Evolutionary conservation across 2,329 filamentous ascomycete genomes (phyloP), one percentile per base, ranked within the genome.

Genomic region (Talaromyces sp.): DNA sequence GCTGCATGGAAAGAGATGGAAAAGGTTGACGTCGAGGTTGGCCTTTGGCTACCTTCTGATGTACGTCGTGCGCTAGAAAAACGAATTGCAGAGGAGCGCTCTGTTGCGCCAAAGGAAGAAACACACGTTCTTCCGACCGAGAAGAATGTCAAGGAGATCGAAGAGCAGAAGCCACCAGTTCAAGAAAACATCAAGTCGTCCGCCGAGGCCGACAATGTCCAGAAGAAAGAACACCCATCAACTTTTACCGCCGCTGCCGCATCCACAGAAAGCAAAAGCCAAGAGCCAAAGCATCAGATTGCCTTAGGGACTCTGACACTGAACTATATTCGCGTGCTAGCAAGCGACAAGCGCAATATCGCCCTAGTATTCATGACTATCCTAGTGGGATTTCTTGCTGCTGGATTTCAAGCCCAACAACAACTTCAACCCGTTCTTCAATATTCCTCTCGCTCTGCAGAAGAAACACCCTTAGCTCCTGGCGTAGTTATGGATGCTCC

Each of bases 1-100:
- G 92, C 92, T 2, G 93, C 90, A 53, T 99, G 93, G 93, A 89
- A 85, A 62, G 93, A 97, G 73, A 99, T 99, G 94, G 94, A 99
- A 75, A 84, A 93, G n/a, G 90, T 97, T 0, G 94, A 99, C 67
- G 90, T 96, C 1, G 93, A 97, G 72, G 84, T 99, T 47, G 85
- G 89, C 64, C 89, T 94, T 3, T 84, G 80, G 78, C 75, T 86
- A 22, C 78, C 79, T 2, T 77, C 82, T 3, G 77, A 80, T 9
- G 61, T 83, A 9, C 74, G 79, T 35, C 75, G 77, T 42, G 74
- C 75, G 17, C 58, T 86, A 20, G 81, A 85, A 53, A 66, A 65
- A 35, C 64, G 68, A 53, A 65, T 75, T 27, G 55, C 70, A 9
- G 71, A 79, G 30, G 77, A 80, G 44, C 73, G 77, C 50, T 55